Conservation (phyloP, 768 basidiomycete genomes). For the Leccinum ochraceum region DNA sequence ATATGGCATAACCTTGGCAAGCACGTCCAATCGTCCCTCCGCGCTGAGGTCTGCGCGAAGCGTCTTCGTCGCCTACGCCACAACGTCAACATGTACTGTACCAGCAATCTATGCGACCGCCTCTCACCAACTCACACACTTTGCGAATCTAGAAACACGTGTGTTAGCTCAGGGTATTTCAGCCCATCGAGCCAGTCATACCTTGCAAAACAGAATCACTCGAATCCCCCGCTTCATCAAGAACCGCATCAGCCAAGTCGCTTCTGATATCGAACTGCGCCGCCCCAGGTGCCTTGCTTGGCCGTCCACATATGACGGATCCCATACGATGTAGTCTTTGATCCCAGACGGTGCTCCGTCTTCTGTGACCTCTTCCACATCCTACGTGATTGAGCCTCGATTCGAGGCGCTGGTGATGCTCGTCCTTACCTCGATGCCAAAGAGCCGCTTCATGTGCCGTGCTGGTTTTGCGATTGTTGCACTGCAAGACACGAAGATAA, state of each 20-base stretch:
- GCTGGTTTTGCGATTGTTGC: constrained; percentile 81
- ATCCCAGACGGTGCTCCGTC: constrained; percentile 83
- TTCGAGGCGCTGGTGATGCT: background rate
- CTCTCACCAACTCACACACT: constrained; percentile 73
- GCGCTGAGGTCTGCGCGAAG: constrained; percentile 68
- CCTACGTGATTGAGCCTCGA: constrained; percentile 26
- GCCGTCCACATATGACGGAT: constrained; percentile 58
- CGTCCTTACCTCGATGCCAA: constrained; percentile 53
- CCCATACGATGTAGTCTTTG: constrained; percentile 84
- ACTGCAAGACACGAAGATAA: constrained; percentile 80
- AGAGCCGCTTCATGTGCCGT: constrained; percentile 74
- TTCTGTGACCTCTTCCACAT: constrained; percentile 67
- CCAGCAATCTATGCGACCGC: background rate
- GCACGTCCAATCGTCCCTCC: constrained; percentile 76
- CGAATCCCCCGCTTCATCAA: constrained; percentile 81
- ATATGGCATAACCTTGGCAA: constrained; percentile 77
- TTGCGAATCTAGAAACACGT: constrained; percentile 60
- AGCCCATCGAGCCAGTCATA: constrained; percentile 20
- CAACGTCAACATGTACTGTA: constrained; percentile 8
- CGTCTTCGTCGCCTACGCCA: constrained; percentile 73
- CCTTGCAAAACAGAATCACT: constrained; percentile 90
- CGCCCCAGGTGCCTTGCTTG: constrained; percentile 55
- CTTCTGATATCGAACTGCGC: constrained; percentile 63
- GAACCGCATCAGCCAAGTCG: constrained; percentile 70
- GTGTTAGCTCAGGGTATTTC: background rate